Evolutionary conservation across 1,139 yeast genomes (phyloP), one percentile per base, ranked within the genome.

Genomic region (Kurtzmaniella quercitrusa): DNA sequence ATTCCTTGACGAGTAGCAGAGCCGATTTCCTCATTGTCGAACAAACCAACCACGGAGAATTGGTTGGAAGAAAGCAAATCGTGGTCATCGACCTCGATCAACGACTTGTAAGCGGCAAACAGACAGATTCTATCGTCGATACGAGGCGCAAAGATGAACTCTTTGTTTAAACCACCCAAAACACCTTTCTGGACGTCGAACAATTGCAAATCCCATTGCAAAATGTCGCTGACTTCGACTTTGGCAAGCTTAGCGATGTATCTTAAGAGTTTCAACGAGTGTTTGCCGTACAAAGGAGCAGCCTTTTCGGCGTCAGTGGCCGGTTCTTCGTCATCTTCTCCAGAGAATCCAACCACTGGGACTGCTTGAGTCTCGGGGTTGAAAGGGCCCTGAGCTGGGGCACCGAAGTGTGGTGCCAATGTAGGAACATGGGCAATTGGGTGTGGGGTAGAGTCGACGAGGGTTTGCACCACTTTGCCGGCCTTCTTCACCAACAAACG

Each of bases 371-470:
- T 80, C 57, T 82, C 88, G 43, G 59, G 65, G 59, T 82, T 81
- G 57, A 77, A 79, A 1, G 81, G 79, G 12, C 77, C 77, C 9
- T 57, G 58, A 1, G 82, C 63, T 5, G 64, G 63, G 8, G 68
- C 63, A 25, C 86, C 87, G 54, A 81, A 81, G 63, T 81, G 87
- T 4, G 82, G 83, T 3, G 88, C 87, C 52, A 81, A 65, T 1
- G 83, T 68, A 2, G 88, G 85, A 42, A 82, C 79, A 51, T 74
- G 76, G 4, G 83, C 88, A 56, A 82, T 72, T 45, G 87, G 86
- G 47, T 73, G 75, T 6, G 85, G 84, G 3, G 80, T 64, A 11
- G 85, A 79, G 57, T 75, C 76, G 23, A 81, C 73, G 53, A 81
- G 61, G 44, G 65, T 68, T 19, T 77, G 62, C 9, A 56, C 58